Evolutionary conservation across 2,329 filamentous ascomycete genomes (phyloP).

Genomic region (Trichoderma sp.): DNA sequence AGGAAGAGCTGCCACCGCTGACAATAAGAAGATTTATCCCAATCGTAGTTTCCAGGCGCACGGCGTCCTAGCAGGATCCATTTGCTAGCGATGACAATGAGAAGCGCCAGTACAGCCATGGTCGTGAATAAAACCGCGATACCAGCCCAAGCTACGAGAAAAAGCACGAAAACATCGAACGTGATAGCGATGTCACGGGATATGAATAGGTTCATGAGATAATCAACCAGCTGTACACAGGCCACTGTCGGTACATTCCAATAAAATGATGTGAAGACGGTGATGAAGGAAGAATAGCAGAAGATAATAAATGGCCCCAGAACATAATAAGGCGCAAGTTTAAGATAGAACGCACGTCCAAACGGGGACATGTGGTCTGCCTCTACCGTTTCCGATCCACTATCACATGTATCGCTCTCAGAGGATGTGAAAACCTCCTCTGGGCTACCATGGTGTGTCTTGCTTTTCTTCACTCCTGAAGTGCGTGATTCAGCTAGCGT

Average conservation of each 20-base stretch:
- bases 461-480: slow-evolving; percentile 9
- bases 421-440: slow-evolving; percentile 23
- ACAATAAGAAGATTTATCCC: slow-evolving; percentile 58
- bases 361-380: slow-evolving; percentile 45
- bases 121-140: slow-evolving; percentile 46
- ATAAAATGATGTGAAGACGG: slow-evolving; percentile 49
- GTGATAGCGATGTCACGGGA: slow-evolving; percentile 29
- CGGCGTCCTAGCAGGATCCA: slow-evolving; percentile 55
- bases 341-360: slow-evolving; percentile 56
- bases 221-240: slow-evolving; percentile 48
- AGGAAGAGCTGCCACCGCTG: slow-evolving; percentile 60
- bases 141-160: slow-evolving; percentile 40
- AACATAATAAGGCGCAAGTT: slow-evolving; percentile 52
- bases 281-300: slow-evolving; percentile 49
- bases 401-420: slow-evolving; percentile 26
- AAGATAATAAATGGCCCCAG: slow-evolving; percentile 50
- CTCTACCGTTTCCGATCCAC: not conserved
- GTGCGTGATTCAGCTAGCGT: slow-evolving; percentile 22
- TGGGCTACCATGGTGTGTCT: not conserved
- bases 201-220: slow-evolving; percentile 32
- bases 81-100: slow-evolving; percentile 48
- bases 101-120: slow-evolving; percentile 46
- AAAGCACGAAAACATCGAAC: slow-evolving; percentile 42
- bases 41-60: slow-evolving; percentile 55
- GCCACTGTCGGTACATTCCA: slow-evolving; percentile 54